These are phyloP conservation scores for Pleurotus pulmonarius DNA, from an alignment of 768 basidiomycete species.

Conservation along the genomic window DNA sequence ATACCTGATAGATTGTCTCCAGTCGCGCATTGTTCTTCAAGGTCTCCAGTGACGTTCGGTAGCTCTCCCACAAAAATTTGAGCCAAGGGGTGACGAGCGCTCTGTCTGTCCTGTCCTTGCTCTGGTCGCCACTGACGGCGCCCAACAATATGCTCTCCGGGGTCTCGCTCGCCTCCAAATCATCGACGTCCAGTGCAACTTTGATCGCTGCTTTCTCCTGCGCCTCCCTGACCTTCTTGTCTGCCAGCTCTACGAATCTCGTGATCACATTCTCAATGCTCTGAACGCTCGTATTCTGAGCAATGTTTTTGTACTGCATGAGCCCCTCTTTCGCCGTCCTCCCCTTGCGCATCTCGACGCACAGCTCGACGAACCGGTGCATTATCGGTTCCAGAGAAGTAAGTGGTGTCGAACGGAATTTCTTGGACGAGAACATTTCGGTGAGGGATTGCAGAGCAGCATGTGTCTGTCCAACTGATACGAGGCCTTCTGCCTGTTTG, in stretches of 20 bases:
- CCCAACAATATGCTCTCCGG: constrained; percentile 89
- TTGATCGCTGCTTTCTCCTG: constrained; percentile 84
- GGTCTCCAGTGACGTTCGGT: constrained; percentile 92
- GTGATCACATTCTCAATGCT: constrained; percentile 92
- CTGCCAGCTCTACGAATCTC: constrained; percentile 76
- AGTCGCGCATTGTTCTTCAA: constrained; percentile 93
- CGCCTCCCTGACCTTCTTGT: constrained; percentile 79
- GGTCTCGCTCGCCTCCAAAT: constrained; percentile 93
- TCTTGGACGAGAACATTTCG: constrained; percentile 91
- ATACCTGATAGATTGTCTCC: constrained; percentile 90
- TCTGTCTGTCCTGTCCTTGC: constrained; percentile 90
- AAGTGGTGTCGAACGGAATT: constrained; percentile 89
- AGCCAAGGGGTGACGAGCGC: constrained; percentile 96
- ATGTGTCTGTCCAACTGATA: constrained; percentile 87
- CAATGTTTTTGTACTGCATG: constrained; percentile 97
- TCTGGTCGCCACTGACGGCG: constrained; percentile 86
- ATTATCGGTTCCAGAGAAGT: constrained; percentile 92
- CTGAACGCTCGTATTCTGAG: constrained; percentile 86
- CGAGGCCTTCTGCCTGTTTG: constrained; percentile 91
- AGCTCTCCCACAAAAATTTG: constrained; percentile 98
- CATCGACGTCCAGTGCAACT: constrained; percentile 80
- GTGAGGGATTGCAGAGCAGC: constrained; percentile 88
- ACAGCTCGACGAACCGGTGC: constrained; percentile 93
- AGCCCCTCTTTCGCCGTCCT: constrained; percentile 92
- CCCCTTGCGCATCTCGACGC: constrained; percentile 92